Evolutionary conservation across 2,329 filamentous ascomycete species (phyloP).

Genomic region (Epicoccum nigrum): DNA sequence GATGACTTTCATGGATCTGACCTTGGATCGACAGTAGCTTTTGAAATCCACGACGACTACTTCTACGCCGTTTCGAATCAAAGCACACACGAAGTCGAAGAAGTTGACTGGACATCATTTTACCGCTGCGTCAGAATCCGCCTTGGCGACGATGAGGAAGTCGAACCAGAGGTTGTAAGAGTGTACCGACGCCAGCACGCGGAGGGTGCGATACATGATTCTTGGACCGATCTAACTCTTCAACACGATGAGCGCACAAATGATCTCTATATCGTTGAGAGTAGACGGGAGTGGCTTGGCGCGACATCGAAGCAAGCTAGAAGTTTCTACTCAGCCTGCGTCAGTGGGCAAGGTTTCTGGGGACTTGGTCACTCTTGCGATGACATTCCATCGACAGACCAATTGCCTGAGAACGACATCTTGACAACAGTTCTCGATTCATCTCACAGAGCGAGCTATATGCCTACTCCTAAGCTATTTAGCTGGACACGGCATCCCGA

Average conservation of each 20-base stretch:
- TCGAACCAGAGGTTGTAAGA: constrained; percentile 53
- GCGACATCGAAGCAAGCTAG: constrained; percentile 63
- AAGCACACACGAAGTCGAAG: constrained; percentile 65
- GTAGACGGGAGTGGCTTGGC: constrained; percentile 69
- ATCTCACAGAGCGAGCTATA: constrained; percentile 48
- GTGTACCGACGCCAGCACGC: constrained; percentile 71
- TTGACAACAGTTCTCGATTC: constrained; percentile 34
- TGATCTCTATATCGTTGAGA: constrained; percentile 67
- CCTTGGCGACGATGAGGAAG: constrained; percentile 52
- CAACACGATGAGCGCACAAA: constrained; percentile 65
- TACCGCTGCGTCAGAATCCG: constrained; percentile 72
- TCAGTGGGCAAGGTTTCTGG: constrained; percentile 49
- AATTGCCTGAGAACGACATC: constrained; percentile 39
- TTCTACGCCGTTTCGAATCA: constrained; percentile 76
- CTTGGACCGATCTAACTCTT: constrained; percentile 72
- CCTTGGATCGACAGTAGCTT: constrained; percentile 71
- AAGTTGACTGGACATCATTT: constrained; percentile 70
- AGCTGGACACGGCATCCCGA: constrained; percentile 57
- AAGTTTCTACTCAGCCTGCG: constrained; percentile 67
- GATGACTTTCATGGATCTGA: constrained; percentile 67
- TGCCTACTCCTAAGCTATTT: constrained; percentile 44
- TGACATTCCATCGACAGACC: not conserved
- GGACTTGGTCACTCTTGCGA: not conserved
- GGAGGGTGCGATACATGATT: constrained; percentile 75
- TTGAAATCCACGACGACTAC: constrained; percentile 69